Evolutionary conservation across 768 basidiomycete genomes (phyloP).

Genomic region (Leccinum subgranulosum): DNA sequence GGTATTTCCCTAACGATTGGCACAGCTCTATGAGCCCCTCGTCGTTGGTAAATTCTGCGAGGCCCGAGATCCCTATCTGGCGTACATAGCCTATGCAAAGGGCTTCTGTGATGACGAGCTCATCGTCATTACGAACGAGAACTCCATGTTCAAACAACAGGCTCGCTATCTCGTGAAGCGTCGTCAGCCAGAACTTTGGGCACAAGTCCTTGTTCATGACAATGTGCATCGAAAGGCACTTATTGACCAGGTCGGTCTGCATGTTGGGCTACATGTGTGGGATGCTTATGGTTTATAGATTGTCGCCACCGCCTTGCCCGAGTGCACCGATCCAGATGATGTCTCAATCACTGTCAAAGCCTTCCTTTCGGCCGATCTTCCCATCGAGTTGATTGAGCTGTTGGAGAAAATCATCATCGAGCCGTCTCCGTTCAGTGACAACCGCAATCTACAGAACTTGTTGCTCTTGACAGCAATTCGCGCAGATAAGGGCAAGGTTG

Average conservation of each 20-base stretch:
- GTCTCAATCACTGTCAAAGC: constrained; percentile 98
- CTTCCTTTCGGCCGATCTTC: constrained; percentile 95
- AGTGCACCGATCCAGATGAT: constrained; percentile 97
- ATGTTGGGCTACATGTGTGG: neutral
- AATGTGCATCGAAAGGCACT: constrained; percentile 91
- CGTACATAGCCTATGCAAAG: constrained; percentile 99
- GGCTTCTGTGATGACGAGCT: constrained; percentile 98
- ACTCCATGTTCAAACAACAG: constrained; percentile 99
- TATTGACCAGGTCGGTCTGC: constrained; percentile 79
- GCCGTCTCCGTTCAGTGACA: constrained; percentile 96
- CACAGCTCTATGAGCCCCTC: constrained; percentile 89
- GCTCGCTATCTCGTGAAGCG: constrained; percentile 97
- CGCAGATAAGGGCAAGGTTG: constrained; percentile 97
- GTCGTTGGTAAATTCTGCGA: constrained; percentile 99
- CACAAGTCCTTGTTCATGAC: constrained; percentile 85
- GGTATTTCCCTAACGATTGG: constrained; percentile 8
- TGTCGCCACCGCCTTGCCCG: constrained; percentile 91
- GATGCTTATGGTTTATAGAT: constrained; percentile 46
- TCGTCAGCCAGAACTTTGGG: constrained; percentile 93
- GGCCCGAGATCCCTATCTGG: constrained; percentile 95
- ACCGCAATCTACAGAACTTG: constrained; percentile 94
- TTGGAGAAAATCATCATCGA: constrained; percentile 99
- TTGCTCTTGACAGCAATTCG: constrained; percentile 93
- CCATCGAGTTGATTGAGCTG: constrained; percentile 94
- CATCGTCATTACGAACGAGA: constrained; percentile 95